Percentiles rank a stretch among this genome's conserved stretches.
Evolutionary conservation across 108 stramenopile species (phyloP).

Genomic region (Cyclotella cryptica): DNA sequence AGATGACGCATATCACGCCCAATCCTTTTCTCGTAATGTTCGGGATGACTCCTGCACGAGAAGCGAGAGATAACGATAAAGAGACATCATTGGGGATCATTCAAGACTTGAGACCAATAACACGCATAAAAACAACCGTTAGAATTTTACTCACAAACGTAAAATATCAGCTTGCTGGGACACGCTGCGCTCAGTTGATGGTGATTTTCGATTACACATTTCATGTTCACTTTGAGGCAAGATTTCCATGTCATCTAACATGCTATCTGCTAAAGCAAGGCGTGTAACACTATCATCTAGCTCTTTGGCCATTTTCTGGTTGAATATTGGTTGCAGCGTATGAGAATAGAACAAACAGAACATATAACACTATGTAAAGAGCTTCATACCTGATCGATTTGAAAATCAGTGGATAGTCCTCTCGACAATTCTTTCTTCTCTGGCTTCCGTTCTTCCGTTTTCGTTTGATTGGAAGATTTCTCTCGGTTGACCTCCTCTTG

Average conservation of each 20-base stretch:
- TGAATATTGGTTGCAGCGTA: not conserved
- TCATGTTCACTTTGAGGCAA: conserved; percentile 3
- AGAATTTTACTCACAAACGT: not conserved
- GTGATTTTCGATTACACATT: not conserved
- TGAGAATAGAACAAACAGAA: not conserved
- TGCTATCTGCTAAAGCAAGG: conserved; percentile 7
- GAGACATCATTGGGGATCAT: not conserved
- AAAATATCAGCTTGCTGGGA: conserved; percentile 9
- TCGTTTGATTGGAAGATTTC: not conserved
- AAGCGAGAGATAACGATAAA: not conserved
- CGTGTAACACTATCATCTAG: conserved; percentile 39
- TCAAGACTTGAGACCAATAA: not conserved
- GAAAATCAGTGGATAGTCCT: conserved; percentile 7
- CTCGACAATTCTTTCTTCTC: not conserved
- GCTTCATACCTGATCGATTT: conserved; percentile 43
- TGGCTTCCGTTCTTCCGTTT: not conserved
- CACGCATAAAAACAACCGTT: not conserved
- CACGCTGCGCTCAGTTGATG: not conserved
- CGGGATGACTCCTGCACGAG: conserved; percentile 47
- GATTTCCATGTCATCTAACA: conserved; percentile 33
- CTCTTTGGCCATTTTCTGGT: conserved; percentile 45
- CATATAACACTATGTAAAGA: no score
- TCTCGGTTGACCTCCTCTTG: conserved; percentile 50
- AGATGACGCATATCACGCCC: conserved; percentile 72
- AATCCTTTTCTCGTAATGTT: conserved; percentile 71